Evolutionary conservation across 495 filamentous ascomycete genomes (phyloP).

Genomic region (Penicillium turbatum): DNA sequence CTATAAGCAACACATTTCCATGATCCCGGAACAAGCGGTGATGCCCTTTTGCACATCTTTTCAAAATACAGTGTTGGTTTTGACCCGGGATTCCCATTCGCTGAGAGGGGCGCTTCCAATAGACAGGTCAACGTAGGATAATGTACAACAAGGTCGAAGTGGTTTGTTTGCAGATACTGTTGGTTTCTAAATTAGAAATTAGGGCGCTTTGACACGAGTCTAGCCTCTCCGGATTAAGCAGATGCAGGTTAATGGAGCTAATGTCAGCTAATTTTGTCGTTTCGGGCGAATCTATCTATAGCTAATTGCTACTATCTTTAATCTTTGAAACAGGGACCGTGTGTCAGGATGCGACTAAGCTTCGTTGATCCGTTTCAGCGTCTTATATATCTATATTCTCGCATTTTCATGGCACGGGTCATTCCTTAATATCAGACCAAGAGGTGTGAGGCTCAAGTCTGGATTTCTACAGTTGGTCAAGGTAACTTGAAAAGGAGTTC

Average conservation of each 20-base stretch:
- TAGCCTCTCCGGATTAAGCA: slow-evolving; percentile 1
- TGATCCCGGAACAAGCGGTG: neutral
- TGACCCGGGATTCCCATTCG: slow-evolving; percentile 6
- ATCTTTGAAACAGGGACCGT: slow-evolving; percentile 26
- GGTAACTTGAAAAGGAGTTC: neutral
- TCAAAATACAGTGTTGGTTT: slow-evolving; percentile 4
- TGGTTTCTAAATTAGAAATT: slow-evolving; percentile 1
- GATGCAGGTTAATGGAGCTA: slow-evolving; percentile 6
- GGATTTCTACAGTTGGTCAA: neutral
- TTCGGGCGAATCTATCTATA: slow-evolving; percentile 26
- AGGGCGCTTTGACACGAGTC: slow-evolving; percentile 8
- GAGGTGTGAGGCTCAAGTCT: neutral
- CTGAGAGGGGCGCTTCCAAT: slow-evolving; percentile 7
- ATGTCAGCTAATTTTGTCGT: slow-evolving; percentile 22
- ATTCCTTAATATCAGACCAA: neutral
- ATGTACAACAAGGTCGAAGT: neutral
- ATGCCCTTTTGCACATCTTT: slow-evolving; percentile 4
- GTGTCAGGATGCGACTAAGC: slow-evolving; percentile 15
- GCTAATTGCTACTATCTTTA: slow-evolving; percentile 26
- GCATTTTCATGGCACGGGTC: slow-evolving; percentile 1
- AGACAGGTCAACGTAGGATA: slow-evolving; percentile 9
- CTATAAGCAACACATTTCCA: neutral
- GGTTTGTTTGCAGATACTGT: slow-evolving; percentile 1
- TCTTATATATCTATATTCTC: slow-evolving; percentile 19
- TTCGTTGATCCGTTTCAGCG: slow-evolving; percentile 11